Evolutionary conservation across 2,329 filamentous ascomycete species (phyloP).

Genomic region (Orbilia quercus): DNA sequence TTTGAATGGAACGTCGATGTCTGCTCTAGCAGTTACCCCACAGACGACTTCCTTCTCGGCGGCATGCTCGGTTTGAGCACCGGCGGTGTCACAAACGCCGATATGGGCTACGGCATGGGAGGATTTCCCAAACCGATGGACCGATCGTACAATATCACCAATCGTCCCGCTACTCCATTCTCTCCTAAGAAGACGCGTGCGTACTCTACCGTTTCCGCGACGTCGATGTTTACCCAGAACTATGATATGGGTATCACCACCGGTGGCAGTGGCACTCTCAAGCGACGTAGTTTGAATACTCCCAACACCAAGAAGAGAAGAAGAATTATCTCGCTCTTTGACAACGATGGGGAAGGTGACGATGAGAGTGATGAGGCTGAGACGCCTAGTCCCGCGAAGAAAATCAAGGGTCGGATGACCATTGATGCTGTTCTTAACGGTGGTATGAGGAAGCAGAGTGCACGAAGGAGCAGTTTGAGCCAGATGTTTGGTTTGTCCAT

Average conservation of each 20-base stretch:
- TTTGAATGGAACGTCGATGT: conserved; percentile 56
- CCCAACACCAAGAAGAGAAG: conserved; percentile 53
- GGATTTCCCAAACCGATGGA: conserved; percentile 34
- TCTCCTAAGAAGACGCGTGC: conserved; percentile 33
- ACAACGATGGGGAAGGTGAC: conserved; percentile 46
- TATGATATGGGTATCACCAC: conserved; percentile 4
- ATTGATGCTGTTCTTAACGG: conserved; percentile 52
- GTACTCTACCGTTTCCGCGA: conserved; percentile 30
- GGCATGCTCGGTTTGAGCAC: conserved; percentile 47
- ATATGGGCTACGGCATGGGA: conserved; percentile 40
- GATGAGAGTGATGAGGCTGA: conserved; percentile 55
- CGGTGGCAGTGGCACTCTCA: conserved; percentile 32
- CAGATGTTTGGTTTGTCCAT: conserved; percentile 52
- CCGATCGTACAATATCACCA: conserved; percentile 36
- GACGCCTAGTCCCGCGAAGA: conserved; percentile 45
- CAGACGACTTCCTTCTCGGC: conserved; percentile 52
- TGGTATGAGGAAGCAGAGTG: conserved; percentile 24
- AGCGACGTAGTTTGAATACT: conserved; percentile 41
- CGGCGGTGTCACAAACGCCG: conserved; percentile 13
- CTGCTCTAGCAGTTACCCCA: conserved; percentile 53
- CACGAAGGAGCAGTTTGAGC: conserved; percentile 38
- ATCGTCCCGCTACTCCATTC: conserved; percentile 42
- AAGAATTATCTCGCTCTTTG: conserved; percentile 48
- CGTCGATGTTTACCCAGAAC: conserved; percentile 24
- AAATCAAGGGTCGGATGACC: conserved; percentile 48